phyloP scores from a whole-genome alignment of 169 alveolate species.

The Babesia ovata region DNA sequence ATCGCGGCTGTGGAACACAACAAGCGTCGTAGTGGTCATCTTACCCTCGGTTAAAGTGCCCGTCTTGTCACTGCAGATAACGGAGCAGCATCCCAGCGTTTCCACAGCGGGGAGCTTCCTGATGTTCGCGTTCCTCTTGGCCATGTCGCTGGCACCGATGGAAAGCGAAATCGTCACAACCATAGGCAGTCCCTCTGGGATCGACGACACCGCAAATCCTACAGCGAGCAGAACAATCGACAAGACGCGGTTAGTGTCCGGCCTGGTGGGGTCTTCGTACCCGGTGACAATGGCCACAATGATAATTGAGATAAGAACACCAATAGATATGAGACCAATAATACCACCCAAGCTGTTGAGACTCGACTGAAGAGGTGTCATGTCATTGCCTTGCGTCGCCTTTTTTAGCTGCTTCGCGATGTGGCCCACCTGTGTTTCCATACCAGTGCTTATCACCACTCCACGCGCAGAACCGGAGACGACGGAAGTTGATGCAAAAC shows the following conservation, averaged over 20 bases:
- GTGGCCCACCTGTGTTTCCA: conserved; percentile 93
- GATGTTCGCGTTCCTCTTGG: conserved; percentile 89
- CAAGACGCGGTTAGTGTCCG: conserved; percentile 77
- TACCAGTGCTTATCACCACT: conserved; percentile 90
- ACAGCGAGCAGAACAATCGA: conserved; percentile 94
- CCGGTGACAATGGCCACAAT: conserved; percentile 80
- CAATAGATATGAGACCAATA: conserved; percentile 80
- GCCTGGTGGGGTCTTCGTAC: conserved; percentile 86
- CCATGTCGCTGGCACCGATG: conserved; percentile 93
- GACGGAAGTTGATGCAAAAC: conserved; percentile 92
- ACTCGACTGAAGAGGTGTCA: conserved; percentile 84
- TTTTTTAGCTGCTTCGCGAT: conserved; percentile 90
- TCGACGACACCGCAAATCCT: conserved; percentile 89
- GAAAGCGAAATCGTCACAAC: conserved; percentile 96
- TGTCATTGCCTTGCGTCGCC: conserved; percentile 74
- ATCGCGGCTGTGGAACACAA: conserved; percentile 76
- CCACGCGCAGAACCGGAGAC: conserved; percentile 91
- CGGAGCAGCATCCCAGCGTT: conserved; percentile 96
- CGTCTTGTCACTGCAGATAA: conserved; percentile 97
- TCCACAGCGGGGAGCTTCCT: conserved; percentile 95
- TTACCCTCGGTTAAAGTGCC: conserved; percentile 96
- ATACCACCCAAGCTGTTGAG: conserved; percentile 85
- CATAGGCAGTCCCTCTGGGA: conserved; percentile 99
- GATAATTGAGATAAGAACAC: conserved; percentile 76
- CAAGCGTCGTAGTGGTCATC: conserved; percentile 88